Conservation (phyloP, 345 rosid species). For the Stellera chamaejasme region DNA sequence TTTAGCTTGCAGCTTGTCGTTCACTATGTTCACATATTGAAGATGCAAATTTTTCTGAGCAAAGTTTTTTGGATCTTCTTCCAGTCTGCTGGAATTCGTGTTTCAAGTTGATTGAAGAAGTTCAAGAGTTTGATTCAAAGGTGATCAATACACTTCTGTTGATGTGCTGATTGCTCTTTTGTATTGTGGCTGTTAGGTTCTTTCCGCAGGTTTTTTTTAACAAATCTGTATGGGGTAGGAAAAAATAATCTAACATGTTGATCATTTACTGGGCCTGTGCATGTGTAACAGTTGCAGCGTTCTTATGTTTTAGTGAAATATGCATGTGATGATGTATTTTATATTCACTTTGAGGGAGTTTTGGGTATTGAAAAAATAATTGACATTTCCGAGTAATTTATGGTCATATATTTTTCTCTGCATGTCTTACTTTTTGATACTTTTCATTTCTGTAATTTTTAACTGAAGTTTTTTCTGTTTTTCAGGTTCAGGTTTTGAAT, state of each 20-base stretch:
- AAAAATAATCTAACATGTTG: neutral
- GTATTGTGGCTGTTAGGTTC: neutral
- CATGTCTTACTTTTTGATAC: too few species aligned
- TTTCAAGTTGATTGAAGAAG: slow-evolving; percentile 86
- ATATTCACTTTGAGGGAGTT: too few species aligned
- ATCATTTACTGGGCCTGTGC: neutral
- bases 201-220: neutral
- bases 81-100: slow-evolving; percentile 85
- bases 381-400: too few species aligned
- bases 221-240: neutral
- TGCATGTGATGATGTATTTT: too few species aligned
- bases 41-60: slow-evolving; percentile 88
- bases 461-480: slow-evolving; percentile 10
- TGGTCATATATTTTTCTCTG: too few species aligned
- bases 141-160: slow-evolving; percentile 22
- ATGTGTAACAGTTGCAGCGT: too few species aligned
- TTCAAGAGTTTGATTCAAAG: slow-evolving; percentile 98
- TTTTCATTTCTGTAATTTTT: neutral
- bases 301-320: too few species aligned
- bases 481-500: slow-evolving; percentile 94
- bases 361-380: too few species aligned
- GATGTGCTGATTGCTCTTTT: neutral
- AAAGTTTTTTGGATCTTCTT: slow-evolving; percentile 74
- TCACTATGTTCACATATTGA: slow-evolving; percentile 85
- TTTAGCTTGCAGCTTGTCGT: slow-evolving; percentile 95